These are phyloP conservation scores for Pestalotiopsis sp. DNA, from an alignment of 2,329 filamentous ascomycete species.

Conservation along the genomic window DNA sequence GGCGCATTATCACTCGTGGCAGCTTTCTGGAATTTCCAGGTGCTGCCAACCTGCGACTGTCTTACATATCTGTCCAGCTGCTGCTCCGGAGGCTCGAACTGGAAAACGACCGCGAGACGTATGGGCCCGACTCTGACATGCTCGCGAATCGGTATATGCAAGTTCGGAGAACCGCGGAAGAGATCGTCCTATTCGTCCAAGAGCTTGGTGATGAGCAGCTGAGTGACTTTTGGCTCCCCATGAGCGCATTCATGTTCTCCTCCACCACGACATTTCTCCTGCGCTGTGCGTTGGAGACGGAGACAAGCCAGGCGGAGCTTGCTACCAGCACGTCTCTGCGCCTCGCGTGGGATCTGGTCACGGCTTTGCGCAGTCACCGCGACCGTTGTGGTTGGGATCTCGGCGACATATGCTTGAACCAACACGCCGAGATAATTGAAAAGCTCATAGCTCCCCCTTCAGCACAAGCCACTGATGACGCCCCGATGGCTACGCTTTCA, in stretches of 20 bases:
- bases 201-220: conserved; percentile 47
- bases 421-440: conserved; percentile 50
- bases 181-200: conserved; percentile 50
- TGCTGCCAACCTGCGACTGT: conserved; percentile 53
- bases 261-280: conserved; percentile 54
- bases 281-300: conserved; percentile 48
- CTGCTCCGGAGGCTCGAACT: conserved; percentile 50
- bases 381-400: conserved; percentile 50
- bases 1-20: conserved; percentile 45
- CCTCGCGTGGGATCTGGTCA: conserved; percentile 46
- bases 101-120: conserved; percentile 37
- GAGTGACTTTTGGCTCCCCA: conserved; percentile 53
- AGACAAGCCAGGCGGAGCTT: conserved; percentile 37
- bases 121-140: conserved; percentile 20
- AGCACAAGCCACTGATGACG: not conserved
- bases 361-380: conserved; percentile 41
- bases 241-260: conserved; percentile 49
- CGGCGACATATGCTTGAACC: conserved; percentile 50
- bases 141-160: conserved; percentile 39
- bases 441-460: conserved; percentile 37
- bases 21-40: conserved; percentile 44
- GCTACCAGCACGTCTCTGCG: conserved; percentile 41
- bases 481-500: not conserved
- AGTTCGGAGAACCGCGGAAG: conserved; percentile 48
- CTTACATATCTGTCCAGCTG: conserved; percentile 51